Evolutionary conservation across 495 filamentous ascomycete species (phyloP).

Genomic region (Talaromyces ruber): DNA sequence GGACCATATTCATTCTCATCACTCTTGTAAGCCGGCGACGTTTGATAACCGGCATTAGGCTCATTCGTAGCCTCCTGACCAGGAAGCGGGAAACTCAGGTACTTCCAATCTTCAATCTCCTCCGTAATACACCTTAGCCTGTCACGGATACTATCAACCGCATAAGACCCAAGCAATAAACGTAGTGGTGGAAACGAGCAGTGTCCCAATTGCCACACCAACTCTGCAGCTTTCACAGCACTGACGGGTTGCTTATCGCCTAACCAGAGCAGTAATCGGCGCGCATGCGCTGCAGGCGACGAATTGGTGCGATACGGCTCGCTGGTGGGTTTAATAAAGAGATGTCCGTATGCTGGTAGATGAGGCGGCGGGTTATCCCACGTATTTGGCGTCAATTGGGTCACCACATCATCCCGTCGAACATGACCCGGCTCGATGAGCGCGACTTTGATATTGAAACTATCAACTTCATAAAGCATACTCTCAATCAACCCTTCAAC

Average conservation of each 20-base stretch:
- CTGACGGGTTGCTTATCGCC: conserved; percentile 86
- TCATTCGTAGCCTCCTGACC: conserved; percentile 15
- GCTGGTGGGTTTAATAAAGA: conserved; percentile 77
- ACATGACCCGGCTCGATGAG: conserved; percentile 88
- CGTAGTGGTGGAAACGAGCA: conserved; percentile 83
- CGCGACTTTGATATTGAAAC: conserved; percentile 85
- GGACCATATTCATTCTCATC: conserved; percentile 9
- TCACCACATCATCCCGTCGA: conserved; percentile 56
- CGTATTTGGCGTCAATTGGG: conserved; percentile 21
- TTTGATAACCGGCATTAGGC: neutral
- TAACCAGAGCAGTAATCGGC: conserved; percentile 92
- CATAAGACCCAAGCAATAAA: conserved; percentile 81
- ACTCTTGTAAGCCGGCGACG: conserved; percentile 3
- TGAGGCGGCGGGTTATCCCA: conserved; percentile 22
- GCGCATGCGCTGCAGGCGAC: conserved; percentile 79
- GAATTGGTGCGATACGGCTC: conserved; percentile 70
- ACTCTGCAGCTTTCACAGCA: conserved; percentile 86
- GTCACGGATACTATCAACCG: conserved; percentile 91
- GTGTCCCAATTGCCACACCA: conserved; percentile 94
- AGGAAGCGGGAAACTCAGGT: conserved; percentile 51
- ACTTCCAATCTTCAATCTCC: conserved; percentile 89
- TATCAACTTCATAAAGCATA: conserved; percentile 90
- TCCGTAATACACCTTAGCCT: conserved; percentile 82
- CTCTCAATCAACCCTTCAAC: conserved; percentile 91
- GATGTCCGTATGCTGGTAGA: conserved; percentile 79